These are phyloP conservation scores for Thermoascus crustaceus DNA, from an alignment of 2,329 filamentous ascomycete genomes.

Conservation along the genomic window DNA sequence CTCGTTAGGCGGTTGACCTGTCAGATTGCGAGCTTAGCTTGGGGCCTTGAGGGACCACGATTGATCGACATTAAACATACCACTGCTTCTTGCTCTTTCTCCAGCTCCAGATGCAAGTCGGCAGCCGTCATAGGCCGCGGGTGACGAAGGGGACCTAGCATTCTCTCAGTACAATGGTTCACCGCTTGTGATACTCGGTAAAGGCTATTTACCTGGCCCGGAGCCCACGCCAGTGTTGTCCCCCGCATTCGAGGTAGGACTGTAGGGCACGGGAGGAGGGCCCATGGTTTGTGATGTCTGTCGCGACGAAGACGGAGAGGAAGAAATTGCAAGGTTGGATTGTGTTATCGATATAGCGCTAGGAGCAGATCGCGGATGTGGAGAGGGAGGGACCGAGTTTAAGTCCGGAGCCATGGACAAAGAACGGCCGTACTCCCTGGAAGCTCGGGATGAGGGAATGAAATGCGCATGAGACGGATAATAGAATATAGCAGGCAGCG, in stretches of 20 bases:
- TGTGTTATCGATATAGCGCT: constrained; percentile 20
- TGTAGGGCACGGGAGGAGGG: constrained; percentile 28
- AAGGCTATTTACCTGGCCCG: constrained; percentile 32
- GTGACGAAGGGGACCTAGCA: constrained; percentile 64
- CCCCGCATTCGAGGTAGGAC: constrained; percentile 18
- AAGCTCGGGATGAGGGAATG: neutral
- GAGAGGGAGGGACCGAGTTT: constrained; percentile 34
- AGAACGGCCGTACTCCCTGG: constrained; percentile 2
- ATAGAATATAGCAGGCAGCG: too few species aligned
- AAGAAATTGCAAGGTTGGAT: constrained; percentile 18
- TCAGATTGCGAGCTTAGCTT: too few species aligned
- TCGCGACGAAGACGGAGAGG: constrained; percentile 36
- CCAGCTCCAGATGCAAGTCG: constrained; percentile 79
- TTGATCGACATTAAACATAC: constrained; percentile 44
- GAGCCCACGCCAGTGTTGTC: constrained; percentile 31
- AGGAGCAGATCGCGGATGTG: constrained; percentile 24
- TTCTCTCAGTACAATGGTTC: neutral
- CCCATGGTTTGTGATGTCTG: constrained; percentile 43
- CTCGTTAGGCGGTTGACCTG: constrained; percentile 89
- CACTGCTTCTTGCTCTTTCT: constrained; percentile 92
- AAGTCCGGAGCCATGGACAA: constrained; percentile 42
- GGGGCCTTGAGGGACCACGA: too few species aligned
- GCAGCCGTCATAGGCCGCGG: constrained; percentile 80
- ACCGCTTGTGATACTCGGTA: neutral
- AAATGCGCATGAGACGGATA: neutral